A percentile compares a stretch with the other conserved stretches of the same genome.
Conservation (phyloP, 495 filamentous ascomycete genomes). For the Penicillium chermesinum region DNA sequence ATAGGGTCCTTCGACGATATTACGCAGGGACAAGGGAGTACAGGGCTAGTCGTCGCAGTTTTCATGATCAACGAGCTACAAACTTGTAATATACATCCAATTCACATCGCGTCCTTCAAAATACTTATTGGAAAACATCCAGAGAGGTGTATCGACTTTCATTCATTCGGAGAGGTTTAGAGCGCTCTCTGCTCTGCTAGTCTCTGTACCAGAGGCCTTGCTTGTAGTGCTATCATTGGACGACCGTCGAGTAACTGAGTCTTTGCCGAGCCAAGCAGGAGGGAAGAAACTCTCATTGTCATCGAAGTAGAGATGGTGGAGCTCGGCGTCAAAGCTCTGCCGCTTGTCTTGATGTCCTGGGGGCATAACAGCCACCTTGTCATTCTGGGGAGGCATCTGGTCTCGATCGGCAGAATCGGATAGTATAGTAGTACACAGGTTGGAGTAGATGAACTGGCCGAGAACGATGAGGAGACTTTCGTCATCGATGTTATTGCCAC, state of each 20-base stretch:
- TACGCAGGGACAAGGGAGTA: too few relatives aligned
- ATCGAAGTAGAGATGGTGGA: conserved; percentile 38
- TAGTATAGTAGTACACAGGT: too few relatives aligned
- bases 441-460: background rate
- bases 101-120: background rate
- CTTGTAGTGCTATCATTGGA: conserved; percentile 14
- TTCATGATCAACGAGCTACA: background rate
- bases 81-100: background rate
- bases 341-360: conserved; percentile 3
- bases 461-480: background rate
- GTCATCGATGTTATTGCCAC: background rate
- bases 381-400: background rate
- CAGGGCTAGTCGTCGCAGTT: too few relatives aligned
- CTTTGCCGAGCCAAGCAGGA: conserved; percentile 29
- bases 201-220: background rate
- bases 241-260: conserved; percentile 4
- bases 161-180: background rate
- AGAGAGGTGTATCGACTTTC: too few relatives aligned
- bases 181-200: background rate
- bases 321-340: conserved; percentile 9
- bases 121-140: background rate
- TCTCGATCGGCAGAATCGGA: background rate
- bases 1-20: too few relatives aligned
- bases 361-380: background rate
- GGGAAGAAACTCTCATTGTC: conserved; percentile 42